Base-by-base conservation (phyloP, 2,329 filamentous ascomycete genomes). In the Cercospora brassicicola region DNA sequence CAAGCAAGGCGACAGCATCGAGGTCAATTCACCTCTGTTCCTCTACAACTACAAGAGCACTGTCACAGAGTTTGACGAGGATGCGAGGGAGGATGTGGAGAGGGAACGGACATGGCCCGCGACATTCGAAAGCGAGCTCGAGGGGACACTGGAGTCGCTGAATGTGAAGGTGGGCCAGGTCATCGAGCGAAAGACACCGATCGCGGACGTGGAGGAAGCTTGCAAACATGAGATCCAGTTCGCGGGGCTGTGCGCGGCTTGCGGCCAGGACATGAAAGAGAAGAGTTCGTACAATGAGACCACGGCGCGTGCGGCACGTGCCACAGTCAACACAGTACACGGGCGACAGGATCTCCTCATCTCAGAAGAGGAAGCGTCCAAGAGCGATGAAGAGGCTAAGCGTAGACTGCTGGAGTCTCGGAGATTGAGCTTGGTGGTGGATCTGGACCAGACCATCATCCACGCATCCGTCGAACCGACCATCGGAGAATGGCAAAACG, bases 381-480 rank as follows among this genome's bases (percentile, higher is more conserved):
- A 88, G 72, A 90, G 92, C 66, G 94, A 98, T 80, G 89, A 94
- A 77, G 91, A 96, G 74, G 87, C 93, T 13, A 96, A 97, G 82
- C 87, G 89, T 69, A 89, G 94, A 20, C 84, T 99, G 51, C 84
- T 99, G 53, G 86, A 89, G 67, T 88, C 91, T 69, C 88, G 91
- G 73, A 97, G 96, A 82, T 86, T 99, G 55, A 96, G 92, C 56
- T 85, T 99, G 55, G 95, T 99, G 28, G 95, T 99, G 74, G 95
- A 99, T 84, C 85, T 99, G 64, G 95, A 99, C 78, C 94, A 98
- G 83, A 99, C 95, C 66, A 95, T 99, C 76, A 99, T 99, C 73
- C 95, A 99, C 79, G 95, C 95, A 28, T 97, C 93, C 70, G 96
- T 98, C 76, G 95, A 99, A 74, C 94, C 94, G 6, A 99, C 95